phyloP scores from a whole-genome alignment of 192 early-diverging fungal genomes.

The Linnemannia hyalina region DNA sequence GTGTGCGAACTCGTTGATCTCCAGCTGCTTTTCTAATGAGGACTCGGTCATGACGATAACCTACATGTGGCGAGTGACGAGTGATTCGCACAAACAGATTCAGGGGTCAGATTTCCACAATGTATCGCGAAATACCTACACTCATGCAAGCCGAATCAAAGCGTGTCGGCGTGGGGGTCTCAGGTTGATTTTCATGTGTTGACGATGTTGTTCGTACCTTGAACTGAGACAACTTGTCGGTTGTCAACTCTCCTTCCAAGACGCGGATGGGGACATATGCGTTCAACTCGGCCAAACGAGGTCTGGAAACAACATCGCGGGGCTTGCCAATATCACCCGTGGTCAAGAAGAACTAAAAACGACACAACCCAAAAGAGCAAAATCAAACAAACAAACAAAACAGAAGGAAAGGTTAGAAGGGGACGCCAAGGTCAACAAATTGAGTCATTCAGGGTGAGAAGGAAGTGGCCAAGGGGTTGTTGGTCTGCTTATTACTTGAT shows the following conservation, averaged over 20 bases:
- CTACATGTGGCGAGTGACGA: constrained; percentile 41
- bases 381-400: background rate
- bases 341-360: constrained; percentile 88
- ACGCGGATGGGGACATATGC: constrained; percentile 95
- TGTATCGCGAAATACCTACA: constrained; percentile 66
- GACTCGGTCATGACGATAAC: constrained; percentile 92
- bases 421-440: background rate
- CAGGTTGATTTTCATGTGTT: background rate
- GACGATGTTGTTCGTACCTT: constrained; percentile 52
- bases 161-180: background rate
- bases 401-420: background rate
- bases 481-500: background rate
- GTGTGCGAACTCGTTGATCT: constrained; percentile 88
- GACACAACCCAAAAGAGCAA: background rate
- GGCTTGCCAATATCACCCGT: constrained; percentile 89
- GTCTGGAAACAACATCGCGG: constrained; percentile 79
- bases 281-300: constrained; percentile 95
- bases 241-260: constrained; percentile 81
- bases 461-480: background rate
- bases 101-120: constrained; percentile 57
- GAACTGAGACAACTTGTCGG: constrained; percentile 71
- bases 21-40: constrained; percentile 80
- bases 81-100: background rate
- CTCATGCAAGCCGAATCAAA: constrained; percentile 57
- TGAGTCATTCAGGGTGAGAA: background rate